phyloP scores from a whole-genome alignment of 768 basidiomycete species.

The Gelatoporia subvermispora region DNA sequence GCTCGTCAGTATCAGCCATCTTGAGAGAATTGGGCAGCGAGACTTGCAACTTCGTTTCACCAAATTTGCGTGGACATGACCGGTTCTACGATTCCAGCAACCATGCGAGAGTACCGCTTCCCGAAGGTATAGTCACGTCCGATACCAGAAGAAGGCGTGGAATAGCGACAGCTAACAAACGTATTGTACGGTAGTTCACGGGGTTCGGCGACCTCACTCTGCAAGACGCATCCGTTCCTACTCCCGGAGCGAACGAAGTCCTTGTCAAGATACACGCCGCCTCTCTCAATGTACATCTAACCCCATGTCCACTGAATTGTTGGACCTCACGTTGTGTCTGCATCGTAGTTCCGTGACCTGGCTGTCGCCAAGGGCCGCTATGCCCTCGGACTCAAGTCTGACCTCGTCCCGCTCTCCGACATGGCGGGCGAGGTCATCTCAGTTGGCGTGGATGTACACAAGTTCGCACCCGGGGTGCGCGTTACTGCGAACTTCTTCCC shows the following conservation, averaged over 20 bases:
- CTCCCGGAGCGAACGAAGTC: conserved; percentile 42
- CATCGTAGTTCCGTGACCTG: conserved; percentile 42
- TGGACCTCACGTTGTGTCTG: background rate
- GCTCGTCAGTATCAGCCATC: too few relatives aligned
- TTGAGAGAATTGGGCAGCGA: too few relatives aligned
- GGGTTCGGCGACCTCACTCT: conserved; percentile 21
- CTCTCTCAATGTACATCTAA: conserved; percentile 36
- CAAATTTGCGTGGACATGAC: too few relatives aligned
- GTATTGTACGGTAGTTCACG: conserved; percentile 6
- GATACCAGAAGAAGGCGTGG: background rate
- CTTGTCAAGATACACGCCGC: conserved; percentile 52
- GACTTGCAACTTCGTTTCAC: too few relatives aligned
- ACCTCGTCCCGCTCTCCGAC: conserved; percentile 35
- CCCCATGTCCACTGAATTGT: too few relatives aligned
- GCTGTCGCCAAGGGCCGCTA: conserved; percentile 36
- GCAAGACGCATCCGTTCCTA: conserved; percentile 18
- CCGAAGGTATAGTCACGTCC: conserved; percentile 6
- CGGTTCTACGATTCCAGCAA: conserved; percentile 13
- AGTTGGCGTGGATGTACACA: conserved; percentile 32
- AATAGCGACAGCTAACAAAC: background rate
- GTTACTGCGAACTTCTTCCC: conserved; percentile 48
- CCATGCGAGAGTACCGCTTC: conserved; percentile 15
- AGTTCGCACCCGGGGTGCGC: conserved; percentile 50
- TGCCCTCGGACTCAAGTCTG: conserved; percentile 27
- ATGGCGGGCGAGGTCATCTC: conserved; percentile 54